Conservation (phyloP, 2,329 filamentous ascomycete species). For the Nemania sp. region DNA sequence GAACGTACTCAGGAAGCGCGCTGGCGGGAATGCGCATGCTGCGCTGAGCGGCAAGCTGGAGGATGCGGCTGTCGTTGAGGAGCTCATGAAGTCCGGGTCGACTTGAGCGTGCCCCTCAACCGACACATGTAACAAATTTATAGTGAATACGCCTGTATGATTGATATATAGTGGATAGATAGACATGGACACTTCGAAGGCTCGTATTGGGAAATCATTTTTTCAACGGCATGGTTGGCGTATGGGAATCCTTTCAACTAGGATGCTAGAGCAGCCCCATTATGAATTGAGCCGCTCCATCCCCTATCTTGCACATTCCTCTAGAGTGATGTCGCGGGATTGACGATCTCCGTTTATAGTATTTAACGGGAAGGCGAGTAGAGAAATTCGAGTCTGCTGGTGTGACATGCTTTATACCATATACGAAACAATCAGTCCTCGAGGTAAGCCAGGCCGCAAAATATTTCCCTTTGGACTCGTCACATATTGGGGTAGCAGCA, state of each 20-base stretch:
- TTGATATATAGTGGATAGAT: conserved; percentile 18
- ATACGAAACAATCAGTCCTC: no score
- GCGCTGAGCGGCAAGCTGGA: conserved; percentile 40
- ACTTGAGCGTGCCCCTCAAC: conserved; percentile 34
- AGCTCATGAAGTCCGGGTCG: conserved; percentile 37
- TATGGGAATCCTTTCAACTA: conserved; percentile 45
- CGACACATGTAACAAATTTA: conserved; percentile 36
- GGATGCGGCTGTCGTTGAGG: conserved; percentile 43
- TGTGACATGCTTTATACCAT: no score
- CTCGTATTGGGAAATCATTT: neutral
- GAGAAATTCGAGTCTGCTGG: no score
- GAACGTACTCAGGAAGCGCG: conserved; percentile 91
- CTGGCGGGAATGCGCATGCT: conserved; percentile 55
- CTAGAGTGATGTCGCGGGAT: no score
- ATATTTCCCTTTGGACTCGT: neutral
- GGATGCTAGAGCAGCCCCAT: conserved; percentile 30
- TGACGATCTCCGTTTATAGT: no score
- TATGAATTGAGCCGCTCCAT: conserved; percentile 18
- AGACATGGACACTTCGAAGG: conserved; percentile 21
- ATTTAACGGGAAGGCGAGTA: no score
- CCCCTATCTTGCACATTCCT: no score
- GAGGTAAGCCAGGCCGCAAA: no score
- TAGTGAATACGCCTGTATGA: conserved; percentile 23
- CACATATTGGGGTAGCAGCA: neutral
- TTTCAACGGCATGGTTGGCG: conserved; percentile 23